Evolutionary conservation across 495 filamentous ascomycete species (phyloP).

Genomic region (Neurospora africana): DNA sequence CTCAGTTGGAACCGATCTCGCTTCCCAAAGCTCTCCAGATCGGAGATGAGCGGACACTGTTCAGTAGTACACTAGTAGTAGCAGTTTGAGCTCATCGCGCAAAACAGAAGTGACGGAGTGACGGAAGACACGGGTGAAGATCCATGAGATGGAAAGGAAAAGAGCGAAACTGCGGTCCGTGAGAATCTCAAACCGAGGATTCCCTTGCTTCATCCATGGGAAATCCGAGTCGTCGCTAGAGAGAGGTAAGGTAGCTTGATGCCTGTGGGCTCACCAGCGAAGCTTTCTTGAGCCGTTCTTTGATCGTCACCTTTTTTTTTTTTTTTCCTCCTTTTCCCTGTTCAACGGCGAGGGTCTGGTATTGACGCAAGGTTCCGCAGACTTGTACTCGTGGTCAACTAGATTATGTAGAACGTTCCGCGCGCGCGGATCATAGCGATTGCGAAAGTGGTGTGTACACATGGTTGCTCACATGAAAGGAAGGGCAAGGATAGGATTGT

Average conservation of each 20-base stretch:
- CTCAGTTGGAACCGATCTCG: too few relatives aligned
- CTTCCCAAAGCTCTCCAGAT: background rate
- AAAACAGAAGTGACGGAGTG: background rate
- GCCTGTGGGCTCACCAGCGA: too few relatives aligned
- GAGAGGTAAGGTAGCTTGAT: too few relatives aligned
- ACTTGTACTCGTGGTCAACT: background rate
- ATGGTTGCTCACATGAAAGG: background rate
- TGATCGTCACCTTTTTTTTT: too few relatives aligned
- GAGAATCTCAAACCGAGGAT: background rate
- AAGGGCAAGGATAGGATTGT: background rate
- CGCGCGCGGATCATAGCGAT: background rate
- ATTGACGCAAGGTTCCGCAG: too few relatives aligned
- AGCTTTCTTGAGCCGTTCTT: too few relatives aligned
- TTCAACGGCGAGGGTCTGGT: too few relatives aligned
- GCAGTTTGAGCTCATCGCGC: background rate
- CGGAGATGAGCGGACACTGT: background rate
- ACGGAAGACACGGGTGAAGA: background rate
- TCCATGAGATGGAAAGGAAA: background rate
- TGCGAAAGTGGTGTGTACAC: background rate
- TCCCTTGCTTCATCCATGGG: too few relatives aligned
- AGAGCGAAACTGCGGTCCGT: background rate
- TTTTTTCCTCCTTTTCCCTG: too few relatives aligned
- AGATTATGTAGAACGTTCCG: background rate
- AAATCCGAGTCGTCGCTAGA: too few relatives aligned
- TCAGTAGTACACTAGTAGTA: too few relatives aligned